Evolutionary conservation across 2,329 filamentous ascomycete genomes (phyloP), one percentile per base, ranked within the genome.

Genomic region (Colletotrichum brevisporum): DNA sequence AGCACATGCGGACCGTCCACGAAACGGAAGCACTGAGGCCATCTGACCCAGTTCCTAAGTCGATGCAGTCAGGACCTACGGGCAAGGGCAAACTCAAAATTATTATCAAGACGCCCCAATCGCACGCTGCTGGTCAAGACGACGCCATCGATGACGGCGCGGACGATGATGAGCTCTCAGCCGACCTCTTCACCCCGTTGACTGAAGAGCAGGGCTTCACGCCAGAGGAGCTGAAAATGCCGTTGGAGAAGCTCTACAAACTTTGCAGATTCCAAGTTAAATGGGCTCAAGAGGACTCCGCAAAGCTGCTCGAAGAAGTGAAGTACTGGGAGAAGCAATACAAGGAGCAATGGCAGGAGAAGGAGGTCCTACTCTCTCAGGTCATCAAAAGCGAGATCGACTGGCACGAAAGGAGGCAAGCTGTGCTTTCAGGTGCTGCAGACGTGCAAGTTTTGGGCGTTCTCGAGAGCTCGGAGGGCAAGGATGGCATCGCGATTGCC

Each of bases 1-100:
- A 99, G 81, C 96, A 99, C 79, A 98, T 98, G 94, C 92, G 96
- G 74, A 98, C 96, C 16, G 95, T 99, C 45, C 96, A 99, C 83
- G 96, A 99, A 79, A 98, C 95, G 4, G 96, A 99, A 82, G 93
- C 94, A 16, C 86, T 97, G 24, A 91, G 94, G n/a, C 92, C 93
- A 5, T 90, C 89, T 16, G 90, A 95, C 77, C 90, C 92, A 2
- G 89, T 94, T 13, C 90, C 91, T 24, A 92, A 94, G 78, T 90
- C 90, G 67, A 87, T 89, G 83, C 89, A 90, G 74, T 77, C 83
- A 2, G 79, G 76, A 45, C 80, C 76, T 18, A 76, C 78, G 48
- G 81, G 78, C 75, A 87, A 84, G 72, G 83, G 83, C 68, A 89
- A 89, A 73, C 81, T 90, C 45, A 91, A 90, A 75, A 89, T 90